These are phyloP conservation scores for Brassica incana DNA, from an alignment of 345 rosid species.

Conservation along the genomic window DNA sequence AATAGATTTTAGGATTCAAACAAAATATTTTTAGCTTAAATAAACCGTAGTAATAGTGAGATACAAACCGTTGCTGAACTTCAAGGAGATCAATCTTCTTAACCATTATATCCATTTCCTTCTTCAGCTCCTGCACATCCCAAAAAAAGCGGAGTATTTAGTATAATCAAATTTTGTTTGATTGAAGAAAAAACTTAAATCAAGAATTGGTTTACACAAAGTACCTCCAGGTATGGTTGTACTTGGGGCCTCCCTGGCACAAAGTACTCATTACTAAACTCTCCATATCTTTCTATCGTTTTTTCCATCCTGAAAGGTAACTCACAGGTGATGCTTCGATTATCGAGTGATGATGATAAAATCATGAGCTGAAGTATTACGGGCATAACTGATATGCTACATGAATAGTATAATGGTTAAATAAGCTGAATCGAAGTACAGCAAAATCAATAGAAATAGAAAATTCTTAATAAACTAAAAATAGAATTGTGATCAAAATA, in stretches of 20 bases:
- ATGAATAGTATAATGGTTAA: background rate
- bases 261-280: slow-evolving; percentile 32
- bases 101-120: slow-evolving; percentile 48
- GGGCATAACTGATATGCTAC: background rate
- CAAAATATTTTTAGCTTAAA: background rate
- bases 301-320: slow-evolving; percentile 49
- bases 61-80: slow-evolving; percentile 47
- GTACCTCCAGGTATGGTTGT: slow-evolving; percentile 49
- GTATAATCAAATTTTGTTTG: background rate
- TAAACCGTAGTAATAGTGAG: background rate
- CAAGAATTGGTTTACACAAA: background rate
- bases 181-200: background rate
- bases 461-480: background rate
- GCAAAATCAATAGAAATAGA: background rate
- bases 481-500: background rate
- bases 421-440: background rate
- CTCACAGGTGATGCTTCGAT: background rate
- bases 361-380: slow-evolving; percentile 8
- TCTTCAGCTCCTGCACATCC: slow-evolving; percentile 46
- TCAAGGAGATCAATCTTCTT: slow-evolving; percentile 58
- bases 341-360: background rate
- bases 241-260: slow-evolving; percentile 19
- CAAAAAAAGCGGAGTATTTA: background rate
- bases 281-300: slow-evolving; percentile 51
- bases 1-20: background rate